phyloP scores from a whole-genome alignment of 1,139 yeast genomes.

The Lodderomyces beijingensis region DNA sequence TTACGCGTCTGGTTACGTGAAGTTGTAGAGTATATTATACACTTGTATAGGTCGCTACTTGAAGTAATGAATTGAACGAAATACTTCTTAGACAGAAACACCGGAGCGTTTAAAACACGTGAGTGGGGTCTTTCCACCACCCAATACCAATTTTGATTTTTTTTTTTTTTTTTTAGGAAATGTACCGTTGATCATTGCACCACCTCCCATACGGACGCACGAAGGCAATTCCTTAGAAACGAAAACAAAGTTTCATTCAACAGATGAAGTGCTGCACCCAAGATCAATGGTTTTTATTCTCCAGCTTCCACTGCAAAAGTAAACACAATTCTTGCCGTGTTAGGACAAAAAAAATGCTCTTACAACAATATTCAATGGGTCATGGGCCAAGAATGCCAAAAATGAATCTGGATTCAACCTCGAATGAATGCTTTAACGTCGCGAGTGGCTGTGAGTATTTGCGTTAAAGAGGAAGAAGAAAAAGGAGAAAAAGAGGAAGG shows the following conservation, averaged over 20 bases:
- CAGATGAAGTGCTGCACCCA: conserved; percentile 80
- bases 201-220: conserved; percentile 78
- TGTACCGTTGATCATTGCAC: conserved; percentile 77
- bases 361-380: conserved; percentile 57
- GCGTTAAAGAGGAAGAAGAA: conserved; percentile 42
- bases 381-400: conserved; percentile 73
- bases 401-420: conserved; percentile 65
- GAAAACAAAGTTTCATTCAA: conserved; percentile 29
- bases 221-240: conserved; percentile 73
- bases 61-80: too few relatives aligned
- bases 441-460: conserved; percentile 63
- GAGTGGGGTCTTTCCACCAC: too few relatives aligned
- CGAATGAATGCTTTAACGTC: conserved; percentile 65
- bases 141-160: too few relatives aligned
- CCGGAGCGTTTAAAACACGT: too few relatives aligned
- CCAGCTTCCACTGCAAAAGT: conserved; percentile 51
- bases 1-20: conserved; percentile 77
- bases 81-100: too few relatives aligned
- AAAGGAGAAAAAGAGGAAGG: not conserved
- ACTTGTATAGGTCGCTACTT: too few relatives aligned
- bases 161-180: too few relatives aligned
- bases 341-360: conserved; percentile 5
- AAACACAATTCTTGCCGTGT: too few relatives aligned
- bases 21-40: conserved; percentile 7
- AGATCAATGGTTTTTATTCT: conserved; percentile 59